Evolutionary conservation across 2,329 filamentous ascomycete species (phyloP), one percentile per base, ranked within the genome.

Genomic region (Colletotrichum sansevieriae): DNA sequence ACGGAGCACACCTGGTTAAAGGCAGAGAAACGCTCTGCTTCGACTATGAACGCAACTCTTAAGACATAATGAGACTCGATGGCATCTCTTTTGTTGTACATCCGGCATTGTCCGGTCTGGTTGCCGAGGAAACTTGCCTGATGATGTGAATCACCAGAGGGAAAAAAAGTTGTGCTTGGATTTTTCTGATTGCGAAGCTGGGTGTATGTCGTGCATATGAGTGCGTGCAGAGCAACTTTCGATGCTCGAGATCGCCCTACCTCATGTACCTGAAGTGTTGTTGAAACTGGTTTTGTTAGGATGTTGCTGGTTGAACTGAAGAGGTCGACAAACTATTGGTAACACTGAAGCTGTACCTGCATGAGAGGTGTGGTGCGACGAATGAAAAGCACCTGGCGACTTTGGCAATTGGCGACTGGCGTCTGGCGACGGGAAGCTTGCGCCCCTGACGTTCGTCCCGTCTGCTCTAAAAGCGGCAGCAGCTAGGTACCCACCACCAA

Each of bases 381-480:
- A 18, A 18, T 18, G 18, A 18, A 18, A 18, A 18, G 18, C 18
- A 18, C 18, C 18, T 18, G 18, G 18, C 18, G 18, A 18, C 18
- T 18, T 18, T 18, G 18, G 18, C 18, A 18, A 18, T 18, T 18
- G 18, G 43, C 29, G 8, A 29, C 65, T 56, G 63, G 43, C 29
- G 8, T 9, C 65, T 56, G 63, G 51, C 51, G 13, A 44, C 39
- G 39, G 54, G 54, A 57, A 57, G 54, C 47, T 29, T 62, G 46
- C 39, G 54, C 37, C 41, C 47, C 56, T 60, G 55, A 60, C 55
- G 65, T 68, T 68, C 65, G 29, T 68, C 62, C 63, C 65, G 29
- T 68, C 62, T 65, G 44, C 54, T 65, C 65, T 65, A 29, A 41
- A 41, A 18, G 41, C 39, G 20, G 54, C 57, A 68, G 22, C 33